Conservation (phyloP, 2,329 filamentous ascomycete species). For the Nemania abortiva region DNA sequence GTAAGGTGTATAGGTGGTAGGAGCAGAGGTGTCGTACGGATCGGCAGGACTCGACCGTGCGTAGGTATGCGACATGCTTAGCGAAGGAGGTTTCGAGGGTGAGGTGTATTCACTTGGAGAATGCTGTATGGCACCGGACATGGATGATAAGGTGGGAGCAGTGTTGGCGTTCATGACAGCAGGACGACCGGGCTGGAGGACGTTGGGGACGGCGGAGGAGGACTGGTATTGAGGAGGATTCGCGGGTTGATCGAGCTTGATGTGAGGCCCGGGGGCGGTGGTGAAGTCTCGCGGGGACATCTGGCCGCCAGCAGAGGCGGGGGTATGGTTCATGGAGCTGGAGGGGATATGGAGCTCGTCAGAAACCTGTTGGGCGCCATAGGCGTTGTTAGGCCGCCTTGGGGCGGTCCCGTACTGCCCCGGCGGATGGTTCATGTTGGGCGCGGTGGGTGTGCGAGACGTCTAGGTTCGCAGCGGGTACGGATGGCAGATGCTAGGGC, state of each 20-base stretch:
- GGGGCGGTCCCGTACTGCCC: constrained; percentile 53
- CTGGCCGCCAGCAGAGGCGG: constrained; percentile 49
- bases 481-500: not conserved
- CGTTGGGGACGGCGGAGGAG: constrained; percentile 66
- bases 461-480: constrained; percentile 21
- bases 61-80: constrained; percentile 78
- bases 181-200: constrained; percentile 67
- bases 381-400: constrained; percentile 55
- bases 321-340: constrained; percentile 56
- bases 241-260: constrained; percentile 60
- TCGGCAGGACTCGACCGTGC: constrained; percentile 85
- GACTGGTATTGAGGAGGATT: constrained; percentile 56
- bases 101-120: constrained; percentile 54
- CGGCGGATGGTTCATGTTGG: constrained; percentile 55
- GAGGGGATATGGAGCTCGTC: constrained; percentile 68
- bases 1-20: constrained; percentile 66
- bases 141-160: constrained; percentile 60
- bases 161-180: constrained; percentile 58
- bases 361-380: constrained; percentile 54
- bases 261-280: constrained; percentile 58
- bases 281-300: constrained; percentile 63
- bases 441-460: constrained; percentile 13
- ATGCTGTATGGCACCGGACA: constrained; percentile 58
- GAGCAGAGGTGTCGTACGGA: constrained; percentile 63
- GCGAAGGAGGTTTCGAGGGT: constrained; percentile 74